phyloP scores from a whole-genome alignment of 495 filamentous ascomycete genomes.

The Aspergillus steynii region DNA sequence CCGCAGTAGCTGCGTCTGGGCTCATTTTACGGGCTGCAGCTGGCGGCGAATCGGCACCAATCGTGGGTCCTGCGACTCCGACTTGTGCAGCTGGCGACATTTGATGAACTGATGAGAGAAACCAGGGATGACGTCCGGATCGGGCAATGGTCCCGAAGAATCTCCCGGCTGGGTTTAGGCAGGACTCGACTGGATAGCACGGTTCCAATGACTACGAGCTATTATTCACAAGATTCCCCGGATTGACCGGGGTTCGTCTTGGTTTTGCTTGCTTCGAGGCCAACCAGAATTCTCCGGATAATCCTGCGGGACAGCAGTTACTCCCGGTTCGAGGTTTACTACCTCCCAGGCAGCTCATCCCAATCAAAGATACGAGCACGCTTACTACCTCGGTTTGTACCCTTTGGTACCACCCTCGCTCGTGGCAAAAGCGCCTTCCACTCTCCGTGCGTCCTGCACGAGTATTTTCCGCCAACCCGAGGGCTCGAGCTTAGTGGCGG shows the following conservation, averaged over 20 bases:
- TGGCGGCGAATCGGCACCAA: background rate
- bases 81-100: background rate
- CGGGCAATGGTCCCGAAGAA: slow-evolving; percentile 1
- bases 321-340: background rate
- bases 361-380: background rate
- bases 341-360: background rate
- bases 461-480: background rate
- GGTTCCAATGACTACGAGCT: background rate
- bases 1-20: slow-evolving; percentile 2
- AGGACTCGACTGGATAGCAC: background rate
- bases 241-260: background rate
- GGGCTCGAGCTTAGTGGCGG: slow-evolving; percentile 1
- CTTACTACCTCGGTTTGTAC: background rate
- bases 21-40: slow-evolving; percentile 1
- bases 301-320: background rate
- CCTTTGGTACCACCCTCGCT: background rate
- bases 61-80: background rate
- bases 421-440: background rate
- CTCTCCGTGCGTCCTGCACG: background rate
- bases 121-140: background rate
- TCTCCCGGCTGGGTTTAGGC: background rate
- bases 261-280: background rate
- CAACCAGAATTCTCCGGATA: background rate
- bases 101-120: background rate
- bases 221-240: background rate